A percentile compares a stretch with the other conserved stretches of the same genome.
Evolutionary conservation across 352 stramenopile genomes (phyloP).

Genomic region (Phytophthora chlamydospora): DNA sequence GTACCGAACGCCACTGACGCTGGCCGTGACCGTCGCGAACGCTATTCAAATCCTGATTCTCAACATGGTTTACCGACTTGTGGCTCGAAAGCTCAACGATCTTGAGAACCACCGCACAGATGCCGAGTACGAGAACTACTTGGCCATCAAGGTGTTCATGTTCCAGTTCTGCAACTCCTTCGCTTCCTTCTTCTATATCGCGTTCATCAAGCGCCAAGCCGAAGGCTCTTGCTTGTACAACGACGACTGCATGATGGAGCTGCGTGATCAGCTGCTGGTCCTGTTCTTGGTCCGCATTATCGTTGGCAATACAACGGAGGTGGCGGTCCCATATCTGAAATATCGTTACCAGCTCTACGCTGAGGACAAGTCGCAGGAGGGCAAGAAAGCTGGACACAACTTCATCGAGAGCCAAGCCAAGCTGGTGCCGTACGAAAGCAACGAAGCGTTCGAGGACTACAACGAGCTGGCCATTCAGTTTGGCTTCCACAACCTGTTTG

Average conservation of each 20-base stretch:
- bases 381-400: conserved; percentile 48
- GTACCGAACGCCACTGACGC: conserved; percentile 44
- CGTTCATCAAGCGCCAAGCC: conserved; percentile 56
- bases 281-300: conserved; percentile 92
- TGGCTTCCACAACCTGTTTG: conserved; percentile 94
- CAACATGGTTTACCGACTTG: conserved; percentile 89
- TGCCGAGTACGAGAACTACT: conserved; percentile 84
- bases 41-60: conserved; percentile 92
- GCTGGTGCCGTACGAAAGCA: conserved; percentile 68
- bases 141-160: conserved; percentile 98
- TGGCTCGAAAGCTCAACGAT: conserved; percentile 93
- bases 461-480: conserved; percentile 93
- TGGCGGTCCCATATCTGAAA: conserved; percentile 81
- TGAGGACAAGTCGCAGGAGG: conserved; percentile 25
- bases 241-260: conserved; percentile 79
- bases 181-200: conserved; percentile 95
- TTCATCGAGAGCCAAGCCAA: conserved; percentile 77
- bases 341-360: conserved; percentile 59
- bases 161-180: conserved; percentile 98
- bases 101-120: conserved; percentile 93
- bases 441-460: conserved; percentile 85
- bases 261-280: conserved; percentile 88
- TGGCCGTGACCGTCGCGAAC: conserved; percentile 55
- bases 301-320: conserved; percentile 88
- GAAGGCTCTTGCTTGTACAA: conserved; percentile 77